Evolutionary conservation across 73 alveolate genomes (phyloP).

Genomic region (Loxodes magnus): DNA sequence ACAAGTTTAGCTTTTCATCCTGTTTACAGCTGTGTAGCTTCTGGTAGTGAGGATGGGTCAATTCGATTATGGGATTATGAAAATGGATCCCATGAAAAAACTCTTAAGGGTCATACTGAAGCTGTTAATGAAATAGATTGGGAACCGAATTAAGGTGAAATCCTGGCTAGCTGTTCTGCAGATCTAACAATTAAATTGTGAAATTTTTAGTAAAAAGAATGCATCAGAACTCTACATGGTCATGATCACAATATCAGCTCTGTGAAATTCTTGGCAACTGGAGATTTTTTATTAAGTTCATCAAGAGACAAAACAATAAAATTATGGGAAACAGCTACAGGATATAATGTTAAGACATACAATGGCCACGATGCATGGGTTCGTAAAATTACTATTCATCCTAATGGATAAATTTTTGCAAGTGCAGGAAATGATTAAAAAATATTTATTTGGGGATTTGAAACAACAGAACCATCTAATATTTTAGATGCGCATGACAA

Average conservation of each 20-base stretch:
- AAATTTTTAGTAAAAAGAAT: constrained; percentile 56
- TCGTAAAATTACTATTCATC: constrained; percentile 45
- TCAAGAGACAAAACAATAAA: constrained; percentile 81
- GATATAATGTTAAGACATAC: constrained; percentile 66
- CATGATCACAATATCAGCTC: constrained; percentile 88
- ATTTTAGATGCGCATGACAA: constrained; percentile 52
- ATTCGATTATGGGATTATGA: constrained; percentile 80
- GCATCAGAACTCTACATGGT: constrained; percentile 71
- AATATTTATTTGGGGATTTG: constrained; percentile 70
- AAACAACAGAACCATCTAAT: constrained; percentile 23
- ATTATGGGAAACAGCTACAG: constrained; percentile 82
- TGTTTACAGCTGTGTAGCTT: constrained; percentile 46
- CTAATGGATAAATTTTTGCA: constrained; percentile 57
- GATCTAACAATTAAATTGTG: constrained; percentile 81
- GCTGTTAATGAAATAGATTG: constrained; percentile 67
- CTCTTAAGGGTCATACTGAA: constrained; percentile 79
- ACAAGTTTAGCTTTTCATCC: constrained; percentile 64
- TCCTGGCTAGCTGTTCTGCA: constrained; percentile 62
- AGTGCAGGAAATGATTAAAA: constrained; percentile 67
- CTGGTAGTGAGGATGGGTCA: constrained; percentile 73
- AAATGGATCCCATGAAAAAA: constrained; percentile 51
- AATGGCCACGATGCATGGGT: constrained; percentile 88
- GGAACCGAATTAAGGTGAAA: constrained; percentile 48
- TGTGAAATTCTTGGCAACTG: constrained; percentile 64
- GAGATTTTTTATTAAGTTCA: constrained; percentile 64